Evolutionary conservation across 192 early-diverging fungal genomes (phyloP).

Genomic region (Coemansia pectinata): DNA sequence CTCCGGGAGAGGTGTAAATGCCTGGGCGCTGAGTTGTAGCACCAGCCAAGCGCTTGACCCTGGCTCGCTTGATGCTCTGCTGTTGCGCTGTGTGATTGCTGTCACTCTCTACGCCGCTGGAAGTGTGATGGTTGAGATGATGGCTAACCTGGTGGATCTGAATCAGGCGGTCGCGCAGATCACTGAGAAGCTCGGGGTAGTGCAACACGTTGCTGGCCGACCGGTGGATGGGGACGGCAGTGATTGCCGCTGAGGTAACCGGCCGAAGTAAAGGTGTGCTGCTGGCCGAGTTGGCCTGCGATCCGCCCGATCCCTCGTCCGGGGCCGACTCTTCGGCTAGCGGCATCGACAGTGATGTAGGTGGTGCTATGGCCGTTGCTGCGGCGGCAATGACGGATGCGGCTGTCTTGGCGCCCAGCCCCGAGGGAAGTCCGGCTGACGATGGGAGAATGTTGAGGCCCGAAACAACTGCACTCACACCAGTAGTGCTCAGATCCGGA

Average conservation of each 20-base stretch:
- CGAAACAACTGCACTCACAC: constrained; percentile 13
- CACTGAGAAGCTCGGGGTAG: constrained; percentile 55
- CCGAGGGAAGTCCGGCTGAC: constrained; percentile 47
- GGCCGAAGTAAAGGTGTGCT: constrained; percentile 48
- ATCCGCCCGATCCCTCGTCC: constrained; percentile 6
- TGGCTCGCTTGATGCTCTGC: constrained; percentile 14
- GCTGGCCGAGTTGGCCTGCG: constrained; percentile 24
- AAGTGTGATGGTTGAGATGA: constrained; percentile 16
- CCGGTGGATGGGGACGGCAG: constrained; percentile 40
- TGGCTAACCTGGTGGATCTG: constrained; percentile 41
- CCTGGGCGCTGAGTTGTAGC: not conserved
- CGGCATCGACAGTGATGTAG: not conserved
- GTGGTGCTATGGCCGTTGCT: constrained; percentile 10
- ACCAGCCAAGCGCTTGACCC: constrained; percentile 25
- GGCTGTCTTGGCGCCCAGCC: constrained; percentile 47
- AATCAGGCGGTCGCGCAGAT: constrained; percentile 52
- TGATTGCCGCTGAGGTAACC: constrained; percentile 1
- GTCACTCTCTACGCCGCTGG: constrained; percentile 51
- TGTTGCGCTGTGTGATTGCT: constrained; percentile 10
- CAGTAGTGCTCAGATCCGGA: not conserved
- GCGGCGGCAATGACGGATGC: constrained; percentile 45
- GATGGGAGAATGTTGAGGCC: constrained; percentile 48
- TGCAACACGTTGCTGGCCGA: constrained; percentile 56
- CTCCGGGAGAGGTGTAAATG: constrained; percentile 6
- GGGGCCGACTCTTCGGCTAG: not conserved